Conservation (phyloP, 352 stramenopile genomes). For the Phytopythium mirpurense region DNA sequence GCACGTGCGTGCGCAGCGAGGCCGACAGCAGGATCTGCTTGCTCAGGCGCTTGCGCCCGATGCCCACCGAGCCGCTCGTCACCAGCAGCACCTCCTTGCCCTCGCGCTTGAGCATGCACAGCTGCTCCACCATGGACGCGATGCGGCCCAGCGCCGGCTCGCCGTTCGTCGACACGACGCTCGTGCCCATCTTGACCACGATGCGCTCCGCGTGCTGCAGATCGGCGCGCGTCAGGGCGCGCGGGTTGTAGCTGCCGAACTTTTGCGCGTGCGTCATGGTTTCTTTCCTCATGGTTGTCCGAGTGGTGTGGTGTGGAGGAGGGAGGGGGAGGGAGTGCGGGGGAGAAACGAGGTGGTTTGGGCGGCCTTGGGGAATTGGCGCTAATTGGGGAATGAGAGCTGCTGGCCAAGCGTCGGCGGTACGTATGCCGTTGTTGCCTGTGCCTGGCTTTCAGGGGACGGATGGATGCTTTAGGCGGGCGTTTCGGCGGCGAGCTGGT, state of each 20-base stretch:
- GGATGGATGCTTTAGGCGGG: too few species aligned
- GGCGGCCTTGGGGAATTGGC: constrained; percentile 5
- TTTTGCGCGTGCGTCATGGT: constrained; percentile 45
- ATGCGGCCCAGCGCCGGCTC: constrained; percentile 89
- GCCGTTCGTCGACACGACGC: constrained; percentile 92
- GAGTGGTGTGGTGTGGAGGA: neutral
- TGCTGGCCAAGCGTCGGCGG: neutral
- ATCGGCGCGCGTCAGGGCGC: constrained; percentile 57
- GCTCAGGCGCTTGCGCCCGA: constrained; percentile 91
- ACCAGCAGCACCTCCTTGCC: constrained; percentile 89
- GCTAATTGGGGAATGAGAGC: constrained; percentile 21
- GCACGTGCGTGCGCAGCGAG: constrained; percentile 82
- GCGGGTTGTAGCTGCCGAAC: constrained; percentile 28
- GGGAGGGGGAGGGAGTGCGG: neutral
- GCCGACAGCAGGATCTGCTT: constrained; percentile 91
- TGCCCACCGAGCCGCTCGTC: constrained; percentile 90
- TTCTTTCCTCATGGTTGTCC: constrained; percentile 37
- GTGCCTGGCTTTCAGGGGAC: too few species aligned
- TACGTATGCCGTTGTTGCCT: too few species aligned
- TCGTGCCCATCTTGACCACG: constrained; percentile 95
- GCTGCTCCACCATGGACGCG: constrained; percentile 91
- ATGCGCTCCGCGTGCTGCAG: constrained; percentile 85
- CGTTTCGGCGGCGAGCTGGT: too few species aligned
- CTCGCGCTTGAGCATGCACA: constrained; percentile 89
- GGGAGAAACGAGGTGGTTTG: neutral